A percentile compares a stretch with the other conserved stretches of the same genome.
Evolutionary conservation across 2,329 filamentous ascomycete species (phyloP).

Genomic region (Alternaria ethzedia): DNA sequence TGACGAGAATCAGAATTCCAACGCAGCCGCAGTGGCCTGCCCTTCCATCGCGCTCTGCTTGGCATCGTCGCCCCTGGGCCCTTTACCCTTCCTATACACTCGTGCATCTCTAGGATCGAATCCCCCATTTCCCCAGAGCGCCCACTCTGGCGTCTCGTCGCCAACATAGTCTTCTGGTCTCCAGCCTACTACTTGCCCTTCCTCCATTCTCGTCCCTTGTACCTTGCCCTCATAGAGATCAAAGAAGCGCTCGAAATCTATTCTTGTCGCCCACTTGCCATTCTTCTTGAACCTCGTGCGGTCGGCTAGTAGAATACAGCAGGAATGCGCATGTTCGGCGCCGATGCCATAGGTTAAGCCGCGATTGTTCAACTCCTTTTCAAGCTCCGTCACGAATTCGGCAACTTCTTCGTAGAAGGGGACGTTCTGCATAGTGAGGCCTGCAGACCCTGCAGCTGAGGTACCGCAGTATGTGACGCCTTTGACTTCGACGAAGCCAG

Average conservation of each 20-base stretch:
- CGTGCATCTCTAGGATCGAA: constrained; percentile 91
- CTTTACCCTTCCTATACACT: constrained; percentile 84
- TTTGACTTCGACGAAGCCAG: constrained; percentile 94
- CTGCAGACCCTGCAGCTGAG: constrained; percentile 79
- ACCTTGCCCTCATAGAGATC: constrained; percentile 71
- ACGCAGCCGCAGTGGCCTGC: neutral
- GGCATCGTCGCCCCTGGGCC: constrained; percentile 42
- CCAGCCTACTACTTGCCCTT: constrained; percentile 65
- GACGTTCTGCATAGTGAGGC: constrained; percentile 95
- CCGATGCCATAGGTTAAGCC: constrained; percentile 88
- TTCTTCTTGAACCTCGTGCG: constrained; percentile 73
- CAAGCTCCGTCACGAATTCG: constrained; percentile 79
- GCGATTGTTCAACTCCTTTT: constrained; percentile 69
- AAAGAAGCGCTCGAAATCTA: constrained; percentile 91
- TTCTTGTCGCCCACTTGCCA: constrained; percentile 87
- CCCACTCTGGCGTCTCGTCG: constrained; percentile 86
- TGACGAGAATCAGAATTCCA: constrained; percentile 16
- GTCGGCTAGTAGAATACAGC: constrained; percentile 86
- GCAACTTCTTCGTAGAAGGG: constrained; percentile 92
- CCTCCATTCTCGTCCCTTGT: constrained; percentile 51
- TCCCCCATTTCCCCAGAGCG: constrained; percentile 89
- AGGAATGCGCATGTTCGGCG: constrained; percentile 93
- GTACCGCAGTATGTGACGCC: constrained; percentile 97
- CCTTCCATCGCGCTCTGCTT: constrained; percentile 15
- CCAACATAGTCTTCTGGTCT: constrained; percentile 90